Evolutionary conservation across 1,284 basidiomycete species (phyloP).

Genomic region (Neolentinus lepideus): DNA sequence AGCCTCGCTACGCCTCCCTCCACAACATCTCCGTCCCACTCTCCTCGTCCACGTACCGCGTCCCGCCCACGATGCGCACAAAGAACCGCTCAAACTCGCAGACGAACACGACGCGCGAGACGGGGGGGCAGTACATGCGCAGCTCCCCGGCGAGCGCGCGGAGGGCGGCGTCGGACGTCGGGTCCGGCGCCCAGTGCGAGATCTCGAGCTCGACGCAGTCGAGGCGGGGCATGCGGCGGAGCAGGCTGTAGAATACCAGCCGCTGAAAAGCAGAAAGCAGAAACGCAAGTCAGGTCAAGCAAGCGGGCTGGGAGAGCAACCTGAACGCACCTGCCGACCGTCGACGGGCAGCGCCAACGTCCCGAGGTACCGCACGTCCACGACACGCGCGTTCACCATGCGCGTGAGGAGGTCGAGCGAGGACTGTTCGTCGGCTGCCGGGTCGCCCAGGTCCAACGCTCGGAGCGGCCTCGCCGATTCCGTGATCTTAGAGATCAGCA

Average conservation of each 20-base stretch:
- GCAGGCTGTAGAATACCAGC: conserved; percentile 48
- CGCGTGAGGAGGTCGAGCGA: conserved; percentile 40
- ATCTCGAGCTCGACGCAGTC: conserved; percentile 55
- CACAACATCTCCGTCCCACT: conserved; percentile 38
- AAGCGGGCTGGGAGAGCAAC: conserved; percentile 7
- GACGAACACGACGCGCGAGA: conserved; percentile 48
- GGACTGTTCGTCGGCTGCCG: conserved; percentile 44
- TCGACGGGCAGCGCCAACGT: conserved; percentile 51
- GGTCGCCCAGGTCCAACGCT: conserved; percentile 55
- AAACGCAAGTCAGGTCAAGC: conserved; percentile 2
- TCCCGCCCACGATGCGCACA: conserved; percentile 33
- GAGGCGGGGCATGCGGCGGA: conserved; percentile 43
- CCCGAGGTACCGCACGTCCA: conserved; percentile 46
- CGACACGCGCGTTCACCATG: conserved; percentile 27
- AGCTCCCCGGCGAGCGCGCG: conserved; percentile 52
- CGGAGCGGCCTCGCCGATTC: conserved; percentile 33
- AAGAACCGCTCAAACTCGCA: conserved; percentile 52
- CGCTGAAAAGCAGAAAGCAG: conserved; percentile 29
- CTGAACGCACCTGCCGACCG: conserved; percentile 31
- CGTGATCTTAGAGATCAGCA: conserved; percentile 37
- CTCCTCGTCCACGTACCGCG: conserved; percentile 34
- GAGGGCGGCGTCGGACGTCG: conserved; percentile 39
- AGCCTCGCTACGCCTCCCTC: conserved; percentile 46
- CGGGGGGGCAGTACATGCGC: conserved; percentile 45
- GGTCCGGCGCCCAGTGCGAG: conserved; percentile 54